Base-by-base conservation (phyloP, 1,284 basidiomycete genomes). In the Cutaneotrichosporon spelunceum region DNA sequence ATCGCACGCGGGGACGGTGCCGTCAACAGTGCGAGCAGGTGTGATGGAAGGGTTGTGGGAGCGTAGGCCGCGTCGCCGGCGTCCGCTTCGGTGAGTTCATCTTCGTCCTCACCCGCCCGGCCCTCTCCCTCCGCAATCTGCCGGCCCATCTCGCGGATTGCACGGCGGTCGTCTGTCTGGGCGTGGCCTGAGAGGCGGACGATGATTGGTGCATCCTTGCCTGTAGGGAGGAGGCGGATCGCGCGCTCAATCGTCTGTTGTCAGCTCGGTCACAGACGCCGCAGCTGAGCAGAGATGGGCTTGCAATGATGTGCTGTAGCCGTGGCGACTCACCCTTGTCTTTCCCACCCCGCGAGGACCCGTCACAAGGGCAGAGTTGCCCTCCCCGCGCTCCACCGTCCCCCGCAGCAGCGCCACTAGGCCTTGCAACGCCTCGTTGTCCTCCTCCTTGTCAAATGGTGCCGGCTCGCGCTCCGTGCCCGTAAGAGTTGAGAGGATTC, bases 71-170 rank as follows among this genome's bases (percentile, higher is more conserved):
- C 52, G 53, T 77, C 73, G 23, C 71, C 68, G 30, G 57, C 53
- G 26, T 70, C 75, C 16, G 70, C 78, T 2, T 72, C 75, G 2
- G 75, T 76, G 14, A 83, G 83, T 5, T 75, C 72, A 8, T 69
- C 73, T 3, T 73, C 74, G 0, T 70, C 70, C 8, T 64, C 69
- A 4, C 65, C 57, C 2, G 69, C 74, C 36, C 81, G 81, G 0
- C 76, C 78, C 44, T 80, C 78, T 8, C 77, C 79, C 44, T 73
- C 71, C 14, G 77, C 77, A 26, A 82, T 79, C 71, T 98, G 94
- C 57, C 87, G 82, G 0, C 91, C 91, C 68, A 97, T 90, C 77
- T 95, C 91, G n/a, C 88, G 86, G 74, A 96, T 86, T n/a, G 94
- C 94, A 4, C 91, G 81, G 29, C 89, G 84, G 73, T 96, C 94